These are phyloP conservation scores for Phaseolus coccineus DNA, from an alignment of 331 rosid species.

Conservation along the genomic window DNA sequence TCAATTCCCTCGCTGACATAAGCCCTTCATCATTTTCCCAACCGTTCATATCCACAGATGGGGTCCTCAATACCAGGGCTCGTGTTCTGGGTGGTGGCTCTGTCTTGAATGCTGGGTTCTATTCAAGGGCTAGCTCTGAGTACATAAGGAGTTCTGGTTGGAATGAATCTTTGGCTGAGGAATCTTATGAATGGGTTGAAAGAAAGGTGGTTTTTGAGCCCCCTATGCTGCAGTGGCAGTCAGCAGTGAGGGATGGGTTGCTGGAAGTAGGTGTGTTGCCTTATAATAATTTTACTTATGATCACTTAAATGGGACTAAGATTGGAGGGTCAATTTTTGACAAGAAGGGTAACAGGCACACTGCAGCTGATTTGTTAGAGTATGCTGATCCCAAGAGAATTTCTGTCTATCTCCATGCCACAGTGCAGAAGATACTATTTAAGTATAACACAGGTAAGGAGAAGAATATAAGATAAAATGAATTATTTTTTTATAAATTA, in stretches of 20 bases:
- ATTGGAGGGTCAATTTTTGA: slow-evolving; percentile 78
- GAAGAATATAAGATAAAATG: neutral
- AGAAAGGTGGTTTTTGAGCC: slow-evolving; percentile 64
- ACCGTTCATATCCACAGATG: slow-evolving; percentile 69
- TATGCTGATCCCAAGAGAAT: slow-evolving; percentile 64
- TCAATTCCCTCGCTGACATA: slow-evolving; percentile 52
- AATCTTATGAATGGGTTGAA: slow-evolving; percentile 78
- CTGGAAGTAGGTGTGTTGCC: slow-evolving; percentile 75
- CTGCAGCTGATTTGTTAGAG: slow-evolving; percentile 77
- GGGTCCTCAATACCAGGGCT: slow-evolving; percentile 61
- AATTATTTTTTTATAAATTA: neutral
- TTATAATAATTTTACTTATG: slow-evolving; percentile 64
- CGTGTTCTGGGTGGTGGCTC: slow-evolving; percentile 75
- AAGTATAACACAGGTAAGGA: slow-evolving; percentile 52
- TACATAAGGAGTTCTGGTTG: slow-evolving; percentile 57
- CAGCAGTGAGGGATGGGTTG: slow-evolving; percentile 67
- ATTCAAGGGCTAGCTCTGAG: slow-evolving; percentile 53
- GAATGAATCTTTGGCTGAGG: slow-evolving; percentile 52
- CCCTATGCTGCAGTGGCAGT: slow-evolving; percentile 62
- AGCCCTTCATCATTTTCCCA: slow-evolving; percentile 65
- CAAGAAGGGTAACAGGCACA: slow-evolving; percentile 61
- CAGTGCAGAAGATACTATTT: slow-evolving; percentile 67
- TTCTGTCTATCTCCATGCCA: slow-evolving; percentile 70
- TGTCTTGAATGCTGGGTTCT: slow-evolving; percentile 77
- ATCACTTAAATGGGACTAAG: slow-evolving; percentile 72